phyloP scores from a whole-genome alignment of 768 basidiomycete species.

The Psilocybe sp. region DNA sequence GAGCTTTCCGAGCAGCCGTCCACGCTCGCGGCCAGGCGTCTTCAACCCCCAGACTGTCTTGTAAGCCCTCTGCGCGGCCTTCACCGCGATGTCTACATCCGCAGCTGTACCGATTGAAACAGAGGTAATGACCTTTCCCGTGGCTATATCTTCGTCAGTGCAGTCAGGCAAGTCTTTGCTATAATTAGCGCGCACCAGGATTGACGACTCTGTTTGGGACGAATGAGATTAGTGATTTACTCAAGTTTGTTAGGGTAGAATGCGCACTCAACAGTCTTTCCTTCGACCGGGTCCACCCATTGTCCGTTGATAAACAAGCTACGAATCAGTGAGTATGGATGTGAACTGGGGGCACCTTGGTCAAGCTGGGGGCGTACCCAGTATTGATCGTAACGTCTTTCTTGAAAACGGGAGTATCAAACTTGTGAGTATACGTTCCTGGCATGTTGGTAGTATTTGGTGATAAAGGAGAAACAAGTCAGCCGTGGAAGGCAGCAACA shows the following conservation, averaged over 20 bases:
- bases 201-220: slow-evolving; percentile 49
- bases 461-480: too few relatives aligned
- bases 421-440: slow-evolving; percentile 42
- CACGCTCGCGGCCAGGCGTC: slow-evolving; percentile 47
- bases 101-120: slow-evolving; percentile 58
- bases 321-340: too few relatives aligned
- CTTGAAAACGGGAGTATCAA: slow-evolving; percentile 53
- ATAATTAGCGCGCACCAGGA: slow-evolving; percentile 33
- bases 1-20: slow-evolving; percentile 58
- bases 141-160: slow-evolving; percentile 43
- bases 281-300: slow-evolving; percentile 58
- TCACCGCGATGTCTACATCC: slow-evolving; percentile 78
- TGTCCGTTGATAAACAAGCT: slow-evolving; percentile 72
- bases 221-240: not conserved
- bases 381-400: slow-evolving; percentile 52
- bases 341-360: too few relatives aligned
- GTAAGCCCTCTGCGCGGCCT: slow-evolving; percentile 54
- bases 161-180: slow-evolving; percentile 24
- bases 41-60: slow-evolving; percentile 72
- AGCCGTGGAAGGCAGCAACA: too few relatives aligned
- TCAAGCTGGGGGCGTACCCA: slow-evolving; percentile 29
- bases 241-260: slow-evolving; percentile 19
- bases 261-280: slow-evolving; percentile 64
- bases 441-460: slow-evolving; percentile 21
- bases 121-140: slow-evolving; percentile 56